Base-by-base conservation (phyloP, 169 alveolate species). In the Plasmodium blacklocki region DNA sequence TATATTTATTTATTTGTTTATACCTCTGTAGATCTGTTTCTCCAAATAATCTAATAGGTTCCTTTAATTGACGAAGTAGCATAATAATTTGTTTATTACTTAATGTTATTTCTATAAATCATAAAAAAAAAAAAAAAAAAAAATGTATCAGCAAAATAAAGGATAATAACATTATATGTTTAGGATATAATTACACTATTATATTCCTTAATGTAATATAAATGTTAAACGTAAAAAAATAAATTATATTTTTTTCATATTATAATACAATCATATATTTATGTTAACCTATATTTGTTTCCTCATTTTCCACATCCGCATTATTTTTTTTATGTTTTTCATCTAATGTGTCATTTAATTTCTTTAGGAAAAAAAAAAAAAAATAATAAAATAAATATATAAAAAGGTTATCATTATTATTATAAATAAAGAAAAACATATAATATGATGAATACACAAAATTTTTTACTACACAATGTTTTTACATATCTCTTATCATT, bases 31-130 rank as follows among this genome's bases (percentile, higher is more conserved):
- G 64, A 72, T 94, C 97, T 18, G 95, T 93, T 74, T 96, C 98
- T 2, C 97, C 97, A 93, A 95, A 96, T 50, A 92, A 88, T 15
- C 96, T 92, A 11, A 94, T 88, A 7, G 98, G 97, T 45, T 94
- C 94, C 15, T 94, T 93, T 26, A 93, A 68, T 32, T 88, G 91
- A 32, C 98, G 88, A 6, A 96, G 93, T 29, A 94, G 32, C 39
- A 73, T 76, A 71, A 93, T 70, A 3, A 96, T 94, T 75, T 94
- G 90, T 19, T 62, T 80, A 49, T 80, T 80, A 59, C 85, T 80
- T 80, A 80, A 50, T 11, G 90, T 56, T 68, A 80, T 80, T 68
- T 70, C 90, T 80, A 50, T 7, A 58, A 9, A 49, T 52, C 6
- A 49, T 21, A 52, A 67, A 26, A 18, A 66, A 15, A 63, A 54